phyloP scores from a whole-genome alignment of 2,329 filamentous ascomycete genomes.

The Fusarium sp. region DNA sequence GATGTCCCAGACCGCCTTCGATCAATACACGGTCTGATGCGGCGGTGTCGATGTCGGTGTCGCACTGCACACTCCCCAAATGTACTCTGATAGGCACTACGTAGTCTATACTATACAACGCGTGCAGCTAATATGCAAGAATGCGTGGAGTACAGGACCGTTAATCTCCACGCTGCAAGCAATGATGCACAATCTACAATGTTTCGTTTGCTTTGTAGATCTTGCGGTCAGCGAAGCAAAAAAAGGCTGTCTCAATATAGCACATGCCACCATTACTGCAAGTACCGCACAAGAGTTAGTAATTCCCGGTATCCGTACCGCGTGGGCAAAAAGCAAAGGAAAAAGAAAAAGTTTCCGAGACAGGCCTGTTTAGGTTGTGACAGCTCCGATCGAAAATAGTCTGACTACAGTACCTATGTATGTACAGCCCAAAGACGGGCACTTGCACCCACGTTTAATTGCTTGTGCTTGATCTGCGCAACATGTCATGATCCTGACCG shows the following conservation, averaged over 20 bases:
- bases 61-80: slow-evolving; percentile 20
- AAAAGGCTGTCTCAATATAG: background rate
- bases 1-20: slow-evolving; percentile 35
- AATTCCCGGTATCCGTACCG: background rate
- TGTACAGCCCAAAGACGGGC: background rate
- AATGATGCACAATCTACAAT: slow-evolving; percentile 23
- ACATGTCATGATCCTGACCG: slow-evolving; percentile 24
- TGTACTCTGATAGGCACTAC: background rate
- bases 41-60: slow-evolving; percentile 18
- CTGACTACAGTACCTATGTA: background rate
- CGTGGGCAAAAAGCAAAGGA: slow-evolving; percentile 14
- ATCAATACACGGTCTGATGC: slow-evolving; percentile 16
- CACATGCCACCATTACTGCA: background rate
- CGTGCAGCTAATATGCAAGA: slow-evolving; percentile 25
- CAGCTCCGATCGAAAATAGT: slow-evolving; percentile 12
- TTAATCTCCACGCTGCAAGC: slow-evolving; percentile 33
- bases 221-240: slow-evolving; percentile 27
- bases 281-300: background rate
- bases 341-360: slow-evolving; percentile 28
- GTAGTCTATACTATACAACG: slow-evolving; percentile 10
- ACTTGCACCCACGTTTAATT: slow-evolving; percentile 13
- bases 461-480: slow-evolving; percentile 20
- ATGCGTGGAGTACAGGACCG: slow-evolving; percentile 23
- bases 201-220: slow-evolving; percentile 17
- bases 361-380: slow-evolving; percentile 17